Conservation (phyloP, 2,329 filamentous ascomycete genomes). For the Verticillium isaacii region DNA sequence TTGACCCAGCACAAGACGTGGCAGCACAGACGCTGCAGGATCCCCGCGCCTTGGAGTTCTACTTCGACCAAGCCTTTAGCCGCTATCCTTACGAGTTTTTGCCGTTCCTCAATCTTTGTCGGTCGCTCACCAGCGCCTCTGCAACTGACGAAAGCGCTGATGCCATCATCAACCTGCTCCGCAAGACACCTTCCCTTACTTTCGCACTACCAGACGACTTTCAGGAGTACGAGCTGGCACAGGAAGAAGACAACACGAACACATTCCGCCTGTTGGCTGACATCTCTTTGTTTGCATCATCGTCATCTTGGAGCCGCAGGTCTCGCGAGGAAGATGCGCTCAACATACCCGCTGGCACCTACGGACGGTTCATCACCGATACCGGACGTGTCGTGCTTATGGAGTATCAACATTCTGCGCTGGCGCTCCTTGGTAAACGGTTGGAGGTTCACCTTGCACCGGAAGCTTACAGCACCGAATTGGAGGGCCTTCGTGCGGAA, state of each 20-base stretch:
- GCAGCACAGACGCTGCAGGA: slow-evolving; percentile 9
- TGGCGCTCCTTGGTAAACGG: slow-evolving; percentile 74
- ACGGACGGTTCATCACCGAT: slow-evolving; percentile 71
- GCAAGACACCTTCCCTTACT: slow-evolving; percentile 69
- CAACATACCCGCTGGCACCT: slow-evolving; percentile 59
- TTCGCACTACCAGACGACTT: slow-evolving; percentile 70
- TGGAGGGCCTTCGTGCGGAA: slow-evolving; percentile 51
- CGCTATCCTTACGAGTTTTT: slow-evolving; percentile 83
- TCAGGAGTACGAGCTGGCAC: slow-evolving; percentile 68
- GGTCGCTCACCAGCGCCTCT: slow-evolving; percentile 47
- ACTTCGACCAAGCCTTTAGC: slow-evolving; percentile 63
- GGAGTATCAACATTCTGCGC: slow-evolving; percentile 73
- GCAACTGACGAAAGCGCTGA: slow-evolving; percentile 34
- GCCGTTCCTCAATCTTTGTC: slow-evolving; percentile 71
- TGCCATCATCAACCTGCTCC: slow-evolving; percentile 58
- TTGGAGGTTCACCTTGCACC: slow-evolving; percentile 63
- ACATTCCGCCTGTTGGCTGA: slow-evolving; percentile 64
- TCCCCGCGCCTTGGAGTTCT: slow-evolving; percentile 45
- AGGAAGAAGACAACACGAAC: slow-evolving; percentile 83
- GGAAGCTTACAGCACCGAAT: slow-evolving; percentile 46
- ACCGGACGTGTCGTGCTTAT: slow-evolving; percentile 70
- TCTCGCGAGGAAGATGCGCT: slow-evolving; percentile 47
- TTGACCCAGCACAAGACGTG: slow-evolving; percentile 7
- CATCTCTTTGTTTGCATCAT: slow-evolving; percentile 56
- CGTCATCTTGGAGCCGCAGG: slow-evolving; percentile 38